Evolutionary conservation across 2,329 filamentous ascomycete species (phyloP).

Genomic region (Botrytis byssoidea): DNA sequence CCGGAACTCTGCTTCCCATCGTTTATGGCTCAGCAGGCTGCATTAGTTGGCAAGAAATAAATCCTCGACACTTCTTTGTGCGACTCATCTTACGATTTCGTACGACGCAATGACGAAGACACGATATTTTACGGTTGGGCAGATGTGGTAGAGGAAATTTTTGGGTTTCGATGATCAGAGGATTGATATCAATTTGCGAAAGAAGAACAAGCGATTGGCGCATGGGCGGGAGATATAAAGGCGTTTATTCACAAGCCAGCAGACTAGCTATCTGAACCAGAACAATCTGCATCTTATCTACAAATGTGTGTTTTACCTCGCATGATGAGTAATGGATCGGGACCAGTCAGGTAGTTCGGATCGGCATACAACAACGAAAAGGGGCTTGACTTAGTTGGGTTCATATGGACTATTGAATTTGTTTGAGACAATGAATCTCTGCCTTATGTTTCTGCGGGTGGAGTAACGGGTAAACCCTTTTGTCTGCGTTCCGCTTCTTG

Average conservation of each 20-base stretch:
- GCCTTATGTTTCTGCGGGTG: conserved; percentile 10
- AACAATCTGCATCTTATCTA: conserved; percentile 14
- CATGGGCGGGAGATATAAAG: conserved; percentile 29
- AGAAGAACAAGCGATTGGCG: conserved; percentile 29
- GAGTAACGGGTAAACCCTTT: conserved; percentile 20
- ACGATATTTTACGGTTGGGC: conserved; percentile 19
- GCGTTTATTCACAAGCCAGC: conserved; percentile 20
- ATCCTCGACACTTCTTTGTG: background rate
- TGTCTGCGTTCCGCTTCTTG: conserved; percentile 46
- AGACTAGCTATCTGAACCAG: conserved; percentile 17
- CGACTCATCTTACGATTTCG: conserved; percentile 5
- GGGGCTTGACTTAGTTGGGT: background rate
- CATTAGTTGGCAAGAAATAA: conserved; percentile 20
- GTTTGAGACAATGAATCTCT: background rate
- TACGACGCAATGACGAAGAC: conserved; percentile 12
- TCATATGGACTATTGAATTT: background rate
- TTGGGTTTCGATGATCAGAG: conserved; percentile 6
- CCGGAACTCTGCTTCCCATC: conserved; percentile 68
- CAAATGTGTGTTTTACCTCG: background rate
- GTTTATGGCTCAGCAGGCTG: conserved; percentile 14
- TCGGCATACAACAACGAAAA: background rate
- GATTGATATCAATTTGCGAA: conserved; percentile 15
- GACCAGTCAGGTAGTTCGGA: background rate
- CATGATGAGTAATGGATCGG: background rate
- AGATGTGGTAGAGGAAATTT: conserved; percentile 12